Percentiles rank a stretch among this genome's conserved stretches.
Conservation (phyloP, 176 grass and related monocot genomes). For the Ensete glaucum region DNA sequence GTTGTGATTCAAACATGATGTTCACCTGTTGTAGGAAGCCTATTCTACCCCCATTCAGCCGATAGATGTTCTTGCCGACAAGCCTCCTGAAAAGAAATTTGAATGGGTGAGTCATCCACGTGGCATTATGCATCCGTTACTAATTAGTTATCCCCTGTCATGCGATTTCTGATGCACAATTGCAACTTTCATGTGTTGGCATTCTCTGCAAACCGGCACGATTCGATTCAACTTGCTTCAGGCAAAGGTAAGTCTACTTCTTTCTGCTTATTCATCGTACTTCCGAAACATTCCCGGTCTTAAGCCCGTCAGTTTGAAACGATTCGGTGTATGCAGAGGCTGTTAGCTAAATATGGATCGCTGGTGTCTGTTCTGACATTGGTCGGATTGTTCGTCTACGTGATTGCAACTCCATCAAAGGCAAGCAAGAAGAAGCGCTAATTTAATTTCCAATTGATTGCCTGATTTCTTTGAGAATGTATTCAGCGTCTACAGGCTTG, state of each 20-base stretch:
- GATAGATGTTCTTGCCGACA: constrained; percentile 73
- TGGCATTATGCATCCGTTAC: constrained; percentile 4
- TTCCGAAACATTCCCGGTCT: neutral
- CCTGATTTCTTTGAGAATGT: neutral
- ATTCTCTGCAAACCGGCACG: constrained; percentile 7
- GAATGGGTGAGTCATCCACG: constrained; percentile 50
- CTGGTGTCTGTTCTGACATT: constrained; percentile 63
- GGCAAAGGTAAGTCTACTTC: constrained; percentile 64
- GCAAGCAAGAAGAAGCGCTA: constrained; percentile 86
- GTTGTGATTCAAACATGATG: neutral
- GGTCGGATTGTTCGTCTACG: constrained; percentile 54
- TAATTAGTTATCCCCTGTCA: neutral
- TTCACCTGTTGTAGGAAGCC: neutral
- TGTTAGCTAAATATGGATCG: constrained; percentile 54
- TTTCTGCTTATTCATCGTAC: neutral
- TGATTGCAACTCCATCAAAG: constrained; percentile 75
- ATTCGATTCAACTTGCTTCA: constrained; percentile 18
- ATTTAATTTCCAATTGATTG: neutral
- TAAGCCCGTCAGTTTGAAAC: neutral
- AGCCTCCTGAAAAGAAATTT: constrained; percentile 81
- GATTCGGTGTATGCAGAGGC: constrained; percentile 36
- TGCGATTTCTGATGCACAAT: constrained; percentile 19
- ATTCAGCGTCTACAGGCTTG: neutral
- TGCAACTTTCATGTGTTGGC: constrained; percentile 18
- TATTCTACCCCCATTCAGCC: constrained; percentile 53